Evolutionary conservation across 164 flowering plant species (phyloP), one percentile per base, ranked within the genome.

Genomic region (Cinnamomum chago): DNA sequence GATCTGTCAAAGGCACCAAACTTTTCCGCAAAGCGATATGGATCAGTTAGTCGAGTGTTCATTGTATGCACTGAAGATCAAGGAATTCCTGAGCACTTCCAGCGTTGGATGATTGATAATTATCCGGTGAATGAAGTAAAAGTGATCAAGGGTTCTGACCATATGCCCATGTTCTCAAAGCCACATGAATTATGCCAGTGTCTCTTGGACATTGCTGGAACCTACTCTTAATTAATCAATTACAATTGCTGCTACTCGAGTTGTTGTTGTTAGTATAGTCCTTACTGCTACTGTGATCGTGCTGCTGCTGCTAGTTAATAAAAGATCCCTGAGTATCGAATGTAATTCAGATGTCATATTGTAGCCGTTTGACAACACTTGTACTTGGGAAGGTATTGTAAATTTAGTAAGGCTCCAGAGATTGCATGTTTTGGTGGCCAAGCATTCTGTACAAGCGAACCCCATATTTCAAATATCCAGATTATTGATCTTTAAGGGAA

Each of bases 121-220:
- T 28, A 66, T 73, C 76, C 78, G 1, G 72, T 68, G 13, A 27
- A 75, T 20, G 72, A 77, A 52, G 78, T 78, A 70, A 75, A 62
- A 69, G 80, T 25, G 62, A 78, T 81, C n/a, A 30, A 69, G 5
- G 76, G 78, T 65, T 58, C 78, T 1, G 83, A 81, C 66, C 83
- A 78, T 60, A 77, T 75, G 80, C 20, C 78, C n/a, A 81, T 81
- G 80, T 20, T 81, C 1, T 81, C 76, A 13, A 75, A 75, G 50
- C 80, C 81, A 0, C 35, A 25, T 2, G 78, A 81, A 40, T 51
- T 81, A 1, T 77, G 71, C 67, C 30, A 27, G 23, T 73, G 72
- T 67, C 75, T 81, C 58, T 10, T 72, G 40, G 76, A 77, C 2
- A 50, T 77, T 68, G 80, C 76, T 14, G 6, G 64, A 18, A 65